A percentile compares a stretch with the other conserved stretches of the same genome.
Evolutionary conservation across 352 stramenopile species (phyloP).

Genomic region (Pythium apleroticum): DNA sequence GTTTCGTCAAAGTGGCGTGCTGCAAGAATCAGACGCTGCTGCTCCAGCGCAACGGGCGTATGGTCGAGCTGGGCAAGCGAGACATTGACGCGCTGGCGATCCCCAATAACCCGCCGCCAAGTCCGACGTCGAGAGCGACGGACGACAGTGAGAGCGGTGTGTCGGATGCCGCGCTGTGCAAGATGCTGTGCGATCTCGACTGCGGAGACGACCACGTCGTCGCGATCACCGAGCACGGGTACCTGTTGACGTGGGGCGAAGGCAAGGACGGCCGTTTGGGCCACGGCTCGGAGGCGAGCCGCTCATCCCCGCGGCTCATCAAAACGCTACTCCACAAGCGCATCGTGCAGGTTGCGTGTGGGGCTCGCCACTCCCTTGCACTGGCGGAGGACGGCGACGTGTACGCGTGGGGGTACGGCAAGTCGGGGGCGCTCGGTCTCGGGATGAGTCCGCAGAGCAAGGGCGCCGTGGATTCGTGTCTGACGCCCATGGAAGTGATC

Average conservation of each 20-base stretch:
- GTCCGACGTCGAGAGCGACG: slow-evolving; percentile 5
- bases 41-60: slow-evolving; percentile 45
- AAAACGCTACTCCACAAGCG: slow-evolving; percentile 58
- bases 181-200: slow-evolving; percentile 59
- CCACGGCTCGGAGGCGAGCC: slow-evolving; percentile 15
- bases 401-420: slow-evolving; percentile 62
- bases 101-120: not conserved
- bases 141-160: slow-evolving; percentile 18
- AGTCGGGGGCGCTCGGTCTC: slow-evolving; percentile 56
- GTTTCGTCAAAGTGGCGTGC: slow-evolving; percentile 42
- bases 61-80: slow-evolving; percentile 37
- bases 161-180: slow-evolving; percentile 40
- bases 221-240: slow-evolving; percentile 70
- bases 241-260: slow-evolving; percentile 78
- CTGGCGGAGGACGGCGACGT: slow-evolving; percentile 63
- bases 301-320: slow-evolving; percentile 29
- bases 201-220: slow-evolving; percentile 59
- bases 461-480: slow-evolving; percentile 24
- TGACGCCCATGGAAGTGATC: slow-evolving; percentile 53
- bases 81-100: slow-evolving; percentile 2
- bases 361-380: slow-evolving; percentile 55
- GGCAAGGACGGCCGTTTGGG: slow-evolving; percentile 38
- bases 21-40: slow-evolving; percentile 43
- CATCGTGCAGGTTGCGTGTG: slow-evolving; percentile 61
- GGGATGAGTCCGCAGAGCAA: slow-evolving; percentile 32